Conservation (phyloP, 345 rosid species). For the Leavenworthia alabamica region DNA sequence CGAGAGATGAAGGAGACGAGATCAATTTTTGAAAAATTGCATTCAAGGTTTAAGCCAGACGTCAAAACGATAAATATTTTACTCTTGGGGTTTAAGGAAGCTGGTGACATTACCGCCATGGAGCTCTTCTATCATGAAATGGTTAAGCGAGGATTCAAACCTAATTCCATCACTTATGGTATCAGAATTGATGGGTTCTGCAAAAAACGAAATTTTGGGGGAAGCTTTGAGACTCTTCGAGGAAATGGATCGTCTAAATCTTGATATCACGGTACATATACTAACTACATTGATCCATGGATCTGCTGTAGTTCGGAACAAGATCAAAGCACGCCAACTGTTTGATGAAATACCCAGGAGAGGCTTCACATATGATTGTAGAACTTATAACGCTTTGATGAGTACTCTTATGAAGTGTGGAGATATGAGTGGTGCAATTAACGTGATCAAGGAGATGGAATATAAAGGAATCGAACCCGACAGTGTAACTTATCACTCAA, state of each 20-base stretch:
- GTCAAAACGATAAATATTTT: slow-evolving; percentile 75
- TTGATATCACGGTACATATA: slow-evolving; percentile 47
- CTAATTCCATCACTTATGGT: slow-evolving; percentile 47
- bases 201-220: slow-evolving; percentile 56
- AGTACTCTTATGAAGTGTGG: slow-evolving; percentile 44
- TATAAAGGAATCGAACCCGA: slow-evolving; percentile 48
- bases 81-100: slow-evolving; percentile 74
- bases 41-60: slow-evolving; percentile 48
- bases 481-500: slow-evolving; percentile 53
- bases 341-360: slow-evolving; percentile 55
- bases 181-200: slow-evolving; percentile 79
- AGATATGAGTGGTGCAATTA: slow-evolving; percentile 50
- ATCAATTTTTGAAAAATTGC: slow-evolving; percentile 57
- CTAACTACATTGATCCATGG: slow-evolving; percentile 83
- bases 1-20: slow-evolving; percentile 79
- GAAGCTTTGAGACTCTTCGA: slow-evolving; percentile 70
- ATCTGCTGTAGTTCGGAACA: slow-evolving; percentile 54
- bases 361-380: slow-evolving; percentile 47
- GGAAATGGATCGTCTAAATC: slow-evolving; percentile 51
- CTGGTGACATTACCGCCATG: slow-evolving; percentile 61
- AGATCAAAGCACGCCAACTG: slow-evolving; percentile 53
- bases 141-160: slow-evolving; percentile 61
- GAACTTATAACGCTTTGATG: slow-evolving; percentile 76
- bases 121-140: slow-evolving; percentile 82
- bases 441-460: slow-evolving; percentile 72